Conservation (phyloP, 2,329 filamentous ascomycete species). For the Aspergillus amoenus region DNA sequence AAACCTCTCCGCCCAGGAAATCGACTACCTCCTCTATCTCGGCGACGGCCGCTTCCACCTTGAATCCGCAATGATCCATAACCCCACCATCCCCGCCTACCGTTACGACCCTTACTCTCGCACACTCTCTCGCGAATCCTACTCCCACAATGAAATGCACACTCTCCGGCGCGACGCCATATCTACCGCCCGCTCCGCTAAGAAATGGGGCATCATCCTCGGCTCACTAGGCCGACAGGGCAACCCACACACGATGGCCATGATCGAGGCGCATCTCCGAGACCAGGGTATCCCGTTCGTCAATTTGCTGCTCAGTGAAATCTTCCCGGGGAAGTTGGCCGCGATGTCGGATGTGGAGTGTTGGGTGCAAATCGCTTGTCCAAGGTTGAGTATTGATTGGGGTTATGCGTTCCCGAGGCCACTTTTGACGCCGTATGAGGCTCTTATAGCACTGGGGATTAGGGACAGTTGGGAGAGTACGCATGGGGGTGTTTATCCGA, state of each 20-base stretch:
- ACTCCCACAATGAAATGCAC: conserved; percentile 90
- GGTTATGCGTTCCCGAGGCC: conserved; percentile 92
- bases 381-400: conserved; percentile 97
- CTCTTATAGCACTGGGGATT: conserved; percentile 80
- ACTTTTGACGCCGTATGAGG: conserved; percentile 90
- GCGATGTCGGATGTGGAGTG: conserved; percentile 94
- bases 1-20: conserved; percentile 56
- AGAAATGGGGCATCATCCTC: conserved; percentile 92
- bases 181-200: conserved; percentile 68
- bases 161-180: conserved; percentile 76
- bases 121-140: conserved; percentile 84
- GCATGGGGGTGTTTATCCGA: conserved; percentile 74
- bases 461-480: conserved; percentile 69
- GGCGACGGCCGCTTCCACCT: conserved; percentile 94
- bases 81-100: conserved; percentile 85
- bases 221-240: conserved; percentile 91
- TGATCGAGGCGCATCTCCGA: conserved; percentile 77
- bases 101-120: conserved; percentile 96
- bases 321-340: conserved; percentile 91
- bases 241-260: conserved; percentile 84
- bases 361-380: conserved; percentile 98
- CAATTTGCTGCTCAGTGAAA: conserved; percentile 86
- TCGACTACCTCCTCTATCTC: conserved; percentile 82
- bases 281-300: conserved; percentile 75
- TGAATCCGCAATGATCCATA: conserved; percentile 99